These are phyloP conservation scores for Ramaria sp. DNA, from an alignment of 768 basidiomycete genomes.

Conservation along the genomic window DNA sequence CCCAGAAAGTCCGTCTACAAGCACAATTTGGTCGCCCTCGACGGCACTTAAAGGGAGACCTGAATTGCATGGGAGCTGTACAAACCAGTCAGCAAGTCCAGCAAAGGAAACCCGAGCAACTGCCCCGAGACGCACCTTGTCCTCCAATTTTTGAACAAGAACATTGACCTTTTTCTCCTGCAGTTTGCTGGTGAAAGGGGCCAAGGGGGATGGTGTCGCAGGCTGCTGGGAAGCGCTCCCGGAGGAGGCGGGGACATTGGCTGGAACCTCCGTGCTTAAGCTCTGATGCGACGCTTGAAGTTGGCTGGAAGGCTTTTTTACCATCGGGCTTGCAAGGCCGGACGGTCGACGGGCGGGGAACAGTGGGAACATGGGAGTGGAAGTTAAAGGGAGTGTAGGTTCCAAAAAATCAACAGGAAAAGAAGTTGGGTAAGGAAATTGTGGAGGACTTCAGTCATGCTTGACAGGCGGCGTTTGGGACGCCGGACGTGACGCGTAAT, in stretches of 20 bases:
- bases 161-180: not conserved
- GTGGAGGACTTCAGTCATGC: no score
- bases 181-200: not conserved
- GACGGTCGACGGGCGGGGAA: constrained; percentile 5
- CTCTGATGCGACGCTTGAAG: not conserved
- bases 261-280: not conserved
- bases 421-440: no score
- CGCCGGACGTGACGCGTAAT: no score
- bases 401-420: not conserved
- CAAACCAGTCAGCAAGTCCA: not conserved
- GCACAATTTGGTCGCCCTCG: not conserved
- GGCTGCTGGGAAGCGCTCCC: not conserved
- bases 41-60: not conserved
- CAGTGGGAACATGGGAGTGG: not conserved
- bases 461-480: no score
- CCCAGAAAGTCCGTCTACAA: not conserved
- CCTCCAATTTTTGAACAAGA: not conserved
- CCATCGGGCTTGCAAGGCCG: not conserved
- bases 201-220: not conserved
- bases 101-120: not conserved
- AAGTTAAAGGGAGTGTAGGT: not conserved
- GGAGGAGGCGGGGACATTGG: not conserved
- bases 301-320: not conserved
- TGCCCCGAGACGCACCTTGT: not conserved
- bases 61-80: constrained; percentile 9